phyloP scores from a whole-genome alignment of 2,329 filamentous ascomycete species.

The Pestalotiopsis sp. region DNA sequence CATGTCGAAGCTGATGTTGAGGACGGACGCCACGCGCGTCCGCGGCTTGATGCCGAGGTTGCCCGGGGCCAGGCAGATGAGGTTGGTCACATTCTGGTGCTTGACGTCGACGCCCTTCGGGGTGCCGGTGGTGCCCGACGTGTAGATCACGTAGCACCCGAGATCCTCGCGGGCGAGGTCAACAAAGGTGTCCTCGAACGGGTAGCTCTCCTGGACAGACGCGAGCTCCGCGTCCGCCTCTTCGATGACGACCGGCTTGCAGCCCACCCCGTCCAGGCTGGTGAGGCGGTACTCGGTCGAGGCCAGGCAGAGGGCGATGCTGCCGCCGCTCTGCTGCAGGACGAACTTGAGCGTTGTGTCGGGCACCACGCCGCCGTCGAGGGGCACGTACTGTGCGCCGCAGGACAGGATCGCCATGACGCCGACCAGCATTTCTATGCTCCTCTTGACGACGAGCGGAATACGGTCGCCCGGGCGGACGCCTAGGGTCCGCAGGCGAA shows the following conservation, averaged over 20 bases:
- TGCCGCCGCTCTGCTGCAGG: slow-evolving; percentile 46
- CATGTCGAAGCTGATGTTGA: slow-evolving; percentile 65
- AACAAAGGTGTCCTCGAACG: slow-evolving; percentile 17
- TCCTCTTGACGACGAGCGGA: slow-evolving; percentile 57
- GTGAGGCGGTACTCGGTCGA: slow-evolving; percentile 37
- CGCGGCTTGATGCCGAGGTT: slow-evolving; percentile 52
- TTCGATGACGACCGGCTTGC: slow-evolving; percentile 13
- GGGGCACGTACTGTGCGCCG: slow-evolving; percentile 61
- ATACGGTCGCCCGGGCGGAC: slow-evolving; percentile 49
- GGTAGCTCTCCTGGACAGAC: slow-evolving; percentile 10
- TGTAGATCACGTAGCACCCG: slow-evolving; percentile 47
- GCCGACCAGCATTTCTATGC: slow-evolving; percentile 59
- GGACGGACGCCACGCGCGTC: slow-evolving; percentile 55
- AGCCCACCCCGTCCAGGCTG: slow-evolving; percentile 34
- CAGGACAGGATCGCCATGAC: slow-evolving; percentile 59
- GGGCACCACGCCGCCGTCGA: slow-evolving; percentile 58
- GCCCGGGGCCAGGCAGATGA: slow-evolving; percentile 53
- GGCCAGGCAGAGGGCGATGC: slow-evolving; percentile 50
- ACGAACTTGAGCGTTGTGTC: slow-evolving; percentile 52
- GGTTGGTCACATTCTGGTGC: slow-evolving; percentile 57
- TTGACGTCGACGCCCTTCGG: slow-evolving; percentile 63
- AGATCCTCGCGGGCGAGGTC: slow-evolving; percentile 22
- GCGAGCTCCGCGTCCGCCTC: slow-evolving; percentile 20
- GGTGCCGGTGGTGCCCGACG: slow-evolving; percentile 59
- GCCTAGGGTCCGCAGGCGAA: slow-evolving; percentile 40